These are phyloP conservation scores for Hymenoscyphus repandus DNA, from an alignment of 2,329 filamentous ascomycete species.

Conservation along the genomic window DNA sequence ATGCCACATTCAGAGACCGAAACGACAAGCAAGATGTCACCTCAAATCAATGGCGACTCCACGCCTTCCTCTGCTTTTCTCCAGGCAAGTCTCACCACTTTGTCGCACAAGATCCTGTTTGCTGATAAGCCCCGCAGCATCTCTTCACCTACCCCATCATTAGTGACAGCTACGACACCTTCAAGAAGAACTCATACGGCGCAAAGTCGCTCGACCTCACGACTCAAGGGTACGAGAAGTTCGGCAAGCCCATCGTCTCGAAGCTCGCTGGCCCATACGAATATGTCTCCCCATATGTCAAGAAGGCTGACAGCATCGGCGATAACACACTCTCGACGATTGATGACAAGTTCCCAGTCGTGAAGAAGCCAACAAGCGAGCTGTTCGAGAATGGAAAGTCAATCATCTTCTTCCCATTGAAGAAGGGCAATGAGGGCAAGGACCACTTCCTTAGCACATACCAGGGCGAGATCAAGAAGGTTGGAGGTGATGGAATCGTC, in stretches of 20 bases:
- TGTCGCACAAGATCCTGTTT: neutral
- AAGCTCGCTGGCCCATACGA: conserved; percentile 75
- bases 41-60: conserved; percentile 47
- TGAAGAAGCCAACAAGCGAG: conserved; percentile 71
- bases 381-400: conserved; percentile 60
- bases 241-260: conserved; percentile 73
- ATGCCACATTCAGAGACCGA: conserved; percentile 20
- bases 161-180: conserved; percentile 68
- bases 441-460: conserved; percentile 57
- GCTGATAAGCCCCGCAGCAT: conserved; percentile 51
- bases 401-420: conserved; percentile 57
- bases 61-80: conserved; percentile 45
- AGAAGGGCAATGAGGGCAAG: conserved; percentile 55
- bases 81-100: conserved; percentile 35
- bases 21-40: conserved; percentile 28
- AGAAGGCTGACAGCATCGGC: conserved; percentile 72
- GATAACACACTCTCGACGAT: conserved; percentile 65
- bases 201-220: conserved; percentile 63
- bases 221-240: conserved; percentile 23
- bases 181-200: conserved; percentile 78
- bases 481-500: conserved; percentile 58
- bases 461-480: conserved; percentile 55
- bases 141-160: conserved; percentile 80
- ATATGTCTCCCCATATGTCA: conserved; percentile 79
- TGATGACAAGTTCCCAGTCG: conserved; percentile 64